Evolutionary conservation across 2,329 filamentous ascomycete genomes (phyloP).

Genomic region (Sarocladium brachiariae): DNA sequence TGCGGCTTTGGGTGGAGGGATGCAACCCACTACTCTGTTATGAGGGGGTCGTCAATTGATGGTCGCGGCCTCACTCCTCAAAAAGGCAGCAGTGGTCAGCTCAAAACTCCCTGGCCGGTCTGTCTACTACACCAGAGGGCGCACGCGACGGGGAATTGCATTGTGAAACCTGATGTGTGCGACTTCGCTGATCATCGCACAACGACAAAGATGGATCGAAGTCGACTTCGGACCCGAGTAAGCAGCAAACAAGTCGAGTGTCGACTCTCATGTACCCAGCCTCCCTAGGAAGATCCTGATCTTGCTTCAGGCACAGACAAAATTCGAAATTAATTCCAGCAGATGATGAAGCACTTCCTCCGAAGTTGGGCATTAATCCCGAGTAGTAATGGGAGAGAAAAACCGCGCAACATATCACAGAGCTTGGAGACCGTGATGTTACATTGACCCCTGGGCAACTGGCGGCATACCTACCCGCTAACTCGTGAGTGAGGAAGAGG

Average conservation of each 20-base stretch:
- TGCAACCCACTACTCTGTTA: background rate
- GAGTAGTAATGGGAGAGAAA: background rate
- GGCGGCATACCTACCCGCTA: too few species aligned
- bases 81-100: background rate
- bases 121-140: background rate
- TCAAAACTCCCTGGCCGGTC: background rate
- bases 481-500: slow-evolving; percentile 3
- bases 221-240: background rate
- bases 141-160: background rate
- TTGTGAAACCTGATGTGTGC: background rate
- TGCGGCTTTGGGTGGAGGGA: background rate
- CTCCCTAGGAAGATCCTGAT: background rate
- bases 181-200: too few species aligned
- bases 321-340: too few species aligned
- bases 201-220: too few species aligned
- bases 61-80: background rate
- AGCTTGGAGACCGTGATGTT: background rate
- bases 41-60: background rate
- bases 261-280: background rate
- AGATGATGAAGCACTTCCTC: background rate
- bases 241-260: background rate
- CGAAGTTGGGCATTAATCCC: background rate
- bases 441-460: slow-evolving; percentile 7
- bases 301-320: too few species aligned
- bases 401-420: slow-evolving; percentile 9